phyloP scores from a whole-genome alignment of 495 filamentous ascomycete genomes.

The Aspergillus indologenus region DNA sequence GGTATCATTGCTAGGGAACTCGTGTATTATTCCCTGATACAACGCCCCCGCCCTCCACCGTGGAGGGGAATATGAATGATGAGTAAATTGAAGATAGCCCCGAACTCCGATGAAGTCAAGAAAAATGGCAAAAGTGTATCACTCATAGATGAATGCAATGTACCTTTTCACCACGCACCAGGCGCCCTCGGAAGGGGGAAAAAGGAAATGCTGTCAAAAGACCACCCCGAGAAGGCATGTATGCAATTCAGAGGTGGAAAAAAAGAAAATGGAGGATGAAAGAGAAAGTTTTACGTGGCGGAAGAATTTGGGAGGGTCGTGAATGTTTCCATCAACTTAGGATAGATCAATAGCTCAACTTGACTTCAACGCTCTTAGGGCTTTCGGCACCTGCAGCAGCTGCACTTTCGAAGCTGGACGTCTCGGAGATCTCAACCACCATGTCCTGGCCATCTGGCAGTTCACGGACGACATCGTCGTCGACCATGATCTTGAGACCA shows the following conservation, averaged over 20 bases:
- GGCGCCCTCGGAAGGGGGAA: constrained; percentile 9
- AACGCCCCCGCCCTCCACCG: constrained; percentile 26
- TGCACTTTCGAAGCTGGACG: constrained; percentile 15
- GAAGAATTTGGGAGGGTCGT: not conserved
- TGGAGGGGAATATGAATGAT: not conserved
- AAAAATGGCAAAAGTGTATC: constrained; percentile 18
- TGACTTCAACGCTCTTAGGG: constrained; percentile 33
- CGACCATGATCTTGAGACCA: constrained; percentile 79
- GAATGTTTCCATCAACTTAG: not conserved
- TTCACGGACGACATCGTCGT: constrained; percentile 86
- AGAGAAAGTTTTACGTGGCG: not conserved
- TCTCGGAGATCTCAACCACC: constrained; percentile 58
- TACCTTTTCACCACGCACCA: constrained; percentile 18
- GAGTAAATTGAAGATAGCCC: constrained; percentile 15
- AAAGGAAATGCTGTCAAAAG: not conserved
- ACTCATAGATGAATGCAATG: constrained; percentile 2
- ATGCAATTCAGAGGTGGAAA: not conserved
- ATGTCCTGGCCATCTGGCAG: constrained; percentile 91
- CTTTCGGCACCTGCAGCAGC: constrained; percentile 9
- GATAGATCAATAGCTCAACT: constrained; percentile 35
- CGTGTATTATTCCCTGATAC: constrained; percentile 48
- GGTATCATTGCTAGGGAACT: constrained; percentile 50
- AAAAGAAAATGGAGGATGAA: not conserved
- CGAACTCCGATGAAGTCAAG: constrained; percentile 21
- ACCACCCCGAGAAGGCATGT: not conserved